Conservation (phyloP, 192 early-diverging fungal genomes). For the Nowakowskiella sp. region DNA sequence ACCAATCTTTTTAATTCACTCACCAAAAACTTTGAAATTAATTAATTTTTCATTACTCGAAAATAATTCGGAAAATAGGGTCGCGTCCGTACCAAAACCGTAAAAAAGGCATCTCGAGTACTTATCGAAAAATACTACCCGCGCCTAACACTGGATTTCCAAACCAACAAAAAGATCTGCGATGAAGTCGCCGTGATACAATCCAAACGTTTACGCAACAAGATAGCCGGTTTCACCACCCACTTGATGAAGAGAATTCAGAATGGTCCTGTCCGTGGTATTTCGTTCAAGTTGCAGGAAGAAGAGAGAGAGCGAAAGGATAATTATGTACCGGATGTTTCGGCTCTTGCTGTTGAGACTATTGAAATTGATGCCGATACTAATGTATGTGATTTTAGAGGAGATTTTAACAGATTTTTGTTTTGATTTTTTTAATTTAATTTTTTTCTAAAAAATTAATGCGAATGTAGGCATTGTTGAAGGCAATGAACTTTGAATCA, state of each 20-base stretch:
- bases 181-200: slow-evolving; percentile 97
- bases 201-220: slow-evolving; percentile 99
- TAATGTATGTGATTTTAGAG: slow-evolving; percentile 44
- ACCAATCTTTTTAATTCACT: too few species aligned
- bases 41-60: too few species aligned
- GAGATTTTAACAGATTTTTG: neutral
- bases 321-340: slow-evolving; percentile 98
- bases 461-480: slow-evolving; percentile 81
- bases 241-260: slow-evolving; percentile 99
- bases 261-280: slow-evolving; percentile 96
- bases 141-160: slow-evolving; percentile 96
- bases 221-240: slow-evolving; percentile 99
- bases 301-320: slow-evolving; percentile 99
- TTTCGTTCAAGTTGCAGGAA: slow-evolving; percentile 99
- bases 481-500: slow-evolving; percentile 93
- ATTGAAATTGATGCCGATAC: slow-evolving; percentile 97
- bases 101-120: slow-evolving; percentile 99
- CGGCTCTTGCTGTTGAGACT: slow-evolving; percentile 80
- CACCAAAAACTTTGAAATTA: too few species aligned
- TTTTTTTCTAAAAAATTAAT: too few species aligned
- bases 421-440: slow-evolving; percentile 13
- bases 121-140: slow-evolving; percentile 99
- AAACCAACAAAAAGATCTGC: slow-evolving; percentile 99
- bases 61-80: slow-evolving; percentile 40
- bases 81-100: slow-evolving; percentile 99